phyloP scores from a whole-genome alignment of 306 rosid species.

The Cyclanthera cordifolia region DNA sequence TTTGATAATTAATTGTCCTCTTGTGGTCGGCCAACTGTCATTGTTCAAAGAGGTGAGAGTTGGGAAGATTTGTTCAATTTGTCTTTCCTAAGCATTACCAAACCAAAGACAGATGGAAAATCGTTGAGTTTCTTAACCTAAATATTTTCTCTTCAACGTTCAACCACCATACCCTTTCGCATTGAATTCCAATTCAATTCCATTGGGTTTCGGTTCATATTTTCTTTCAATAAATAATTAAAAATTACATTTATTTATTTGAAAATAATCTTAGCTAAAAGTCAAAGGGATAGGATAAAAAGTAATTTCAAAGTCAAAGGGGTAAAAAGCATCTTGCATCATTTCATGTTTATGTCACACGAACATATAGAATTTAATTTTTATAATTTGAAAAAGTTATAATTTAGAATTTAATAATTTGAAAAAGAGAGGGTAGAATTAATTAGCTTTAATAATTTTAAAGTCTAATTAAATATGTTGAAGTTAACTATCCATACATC shows the following conservation, averaged over 20 bases:
- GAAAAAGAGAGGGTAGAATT: too few relatives aligned
- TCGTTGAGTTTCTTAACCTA: neutral
- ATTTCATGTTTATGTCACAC: too few relatives aligned
- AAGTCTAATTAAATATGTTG: too few relatives aligned
- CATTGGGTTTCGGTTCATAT: neutral
- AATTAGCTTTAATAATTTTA: too few relatives aligned
- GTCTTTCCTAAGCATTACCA: neutral
- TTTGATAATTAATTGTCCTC: neutral
- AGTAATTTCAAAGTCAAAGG: too few relatives aligned
- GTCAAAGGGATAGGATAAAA: too few relatives aligned
- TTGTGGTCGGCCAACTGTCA: neutral
- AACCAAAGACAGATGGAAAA: neutral
- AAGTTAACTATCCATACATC: too few relatives aligned
- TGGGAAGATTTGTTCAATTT: neutral
- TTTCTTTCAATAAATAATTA: neutral
- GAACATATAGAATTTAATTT: too few relatives aligned
- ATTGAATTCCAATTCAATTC: slow-evolving; percentile 5
- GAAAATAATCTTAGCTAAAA: neutral
- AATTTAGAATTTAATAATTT: too few relatives aligned
- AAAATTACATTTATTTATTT: neutral
- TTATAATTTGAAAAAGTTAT: too few relatives aligned
- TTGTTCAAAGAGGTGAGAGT: neutral
- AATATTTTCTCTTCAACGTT: neutral
- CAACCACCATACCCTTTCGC: neutral
- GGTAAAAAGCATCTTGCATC: too few relatives aligned